A percentile compares a stretch with the other conserved stretches of the same genome.
phyloP scores from a whole-genome alignment of 176 grass and related monocot genomes.

The Zea luxurians region DNA sequence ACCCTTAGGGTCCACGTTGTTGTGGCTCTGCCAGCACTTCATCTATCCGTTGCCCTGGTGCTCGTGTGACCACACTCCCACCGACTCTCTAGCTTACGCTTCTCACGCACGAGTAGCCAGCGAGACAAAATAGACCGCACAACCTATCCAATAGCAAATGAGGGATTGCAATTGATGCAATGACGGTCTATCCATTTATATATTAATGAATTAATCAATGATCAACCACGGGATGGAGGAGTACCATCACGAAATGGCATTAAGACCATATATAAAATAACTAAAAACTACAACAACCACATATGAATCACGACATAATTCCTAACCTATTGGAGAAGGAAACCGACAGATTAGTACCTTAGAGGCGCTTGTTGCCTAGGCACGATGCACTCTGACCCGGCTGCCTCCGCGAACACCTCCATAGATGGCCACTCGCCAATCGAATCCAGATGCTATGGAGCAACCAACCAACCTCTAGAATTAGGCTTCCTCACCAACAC shows the following conservation, averaged over 20 bases:
- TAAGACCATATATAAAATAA: neutral
- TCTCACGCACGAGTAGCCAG: too few relatives aligned
- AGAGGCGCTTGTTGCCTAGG: constrained; percentile 77
- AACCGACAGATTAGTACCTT: constrained; percentile 45
- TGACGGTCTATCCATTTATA: neutral
- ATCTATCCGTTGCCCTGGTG: too few relatives aligned
- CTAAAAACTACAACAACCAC: neutral
- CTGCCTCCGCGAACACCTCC: constrained; percentile 85
- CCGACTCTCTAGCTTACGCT: too few relatives aligned
- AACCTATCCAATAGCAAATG: neutral
- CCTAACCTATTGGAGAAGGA: neutral
- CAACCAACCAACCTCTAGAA: constrained; percentile 1
- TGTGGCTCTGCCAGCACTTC: too few relatives aligned
- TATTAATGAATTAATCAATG: neutral
- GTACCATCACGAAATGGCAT: neutral
- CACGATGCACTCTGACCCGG: constrained; percentile 89
- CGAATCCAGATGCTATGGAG: constrained; percentile 79
- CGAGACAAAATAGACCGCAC: too few relatives aligned
- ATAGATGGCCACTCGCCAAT: constrained; percentile 75
- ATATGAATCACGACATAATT: neutral
- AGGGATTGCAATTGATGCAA: neutral
- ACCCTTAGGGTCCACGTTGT: too few relatives aligned
- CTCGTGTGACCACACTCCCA: too few relatives aligned
- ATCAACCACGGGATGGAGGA: neutral
- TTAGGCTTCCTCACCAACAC: constrained; percentile 22